Evolutionary conservation across 768 basidiomycete genomes (phyloP).

Genomic region (Mycena alexandri): DNA sequence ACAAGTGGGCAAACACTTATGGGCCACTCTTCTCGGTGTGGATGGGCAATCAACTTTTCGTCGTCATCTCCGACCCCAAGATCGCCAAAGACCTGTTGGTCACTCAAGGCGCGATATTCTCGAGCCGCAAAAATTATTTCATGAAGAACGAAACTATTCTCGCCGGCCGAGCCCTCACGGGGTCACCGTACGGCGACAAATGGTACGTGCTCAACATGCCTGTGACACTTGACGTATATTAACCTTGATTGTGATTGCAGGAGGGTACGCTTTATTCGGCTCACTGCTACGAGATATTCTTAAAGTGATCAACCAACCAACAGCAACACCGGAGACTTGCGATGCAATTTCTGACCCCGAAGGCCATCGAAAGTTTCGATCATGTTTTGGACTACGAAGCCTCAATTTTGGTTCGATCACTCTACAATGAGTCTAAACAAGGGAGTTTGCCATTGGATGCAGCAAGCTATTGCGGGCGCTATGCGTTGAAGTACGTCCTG

Average conservation of each 20-base stretch:
- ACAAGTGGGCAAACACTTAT: slow-evolving; percentile 49
- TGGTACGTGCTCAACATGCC: neutral
- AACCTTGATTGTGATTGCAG: neutral
- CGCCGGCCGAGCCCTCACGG: slow-evolving; percentile 49
- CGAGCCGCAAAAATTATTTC: slow-evolving; percentile 49
- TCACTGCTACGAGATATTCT: neutral
- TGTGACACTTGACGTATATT: neutral
- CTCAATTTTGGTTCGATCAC: slow-evolving; percentile 34
- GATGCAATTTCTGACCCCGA: slow-evolving; percentile 29
- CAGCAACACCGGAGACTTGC: slow-evolving; percentile 40
- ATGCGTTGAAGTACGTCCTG: slow-evolving; percentile 37
- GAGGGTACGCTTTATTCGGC: slow-evolving; percentile 7
- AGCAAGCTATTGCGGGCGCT: slow-evolving; percentile 32
- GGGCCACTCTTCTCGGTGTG: slow-evolving; percentile 52
- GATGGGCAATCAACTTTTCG: slow-evolving; percentile 54
- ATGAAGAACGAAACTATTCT: slow-evolving; percentile 54
- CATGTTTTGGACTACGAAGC: slow-evolving; percentile 40
- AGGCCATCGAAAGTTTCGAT: slow-evolving; percentile 33
- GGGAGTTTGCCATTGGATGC: slow-evolving; percentile 39
- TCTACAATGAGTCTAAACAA: slow-evolving; percentile 28
- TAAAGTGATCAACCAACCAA: neutral
- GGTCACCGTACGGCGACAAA: slow-evolving; percentile 49
- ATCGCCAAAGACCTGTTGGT: slow-evolving; percentile 52
- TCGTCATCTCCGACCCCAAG: slow-evolving; percentile 51
- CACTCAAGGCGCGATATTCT: slow-evolving; percentile 51